phyloP scores from a whole-genome alignment of 495 filamentous ascomycete species.

The Aspergillus carlsbadensis region DNA sequence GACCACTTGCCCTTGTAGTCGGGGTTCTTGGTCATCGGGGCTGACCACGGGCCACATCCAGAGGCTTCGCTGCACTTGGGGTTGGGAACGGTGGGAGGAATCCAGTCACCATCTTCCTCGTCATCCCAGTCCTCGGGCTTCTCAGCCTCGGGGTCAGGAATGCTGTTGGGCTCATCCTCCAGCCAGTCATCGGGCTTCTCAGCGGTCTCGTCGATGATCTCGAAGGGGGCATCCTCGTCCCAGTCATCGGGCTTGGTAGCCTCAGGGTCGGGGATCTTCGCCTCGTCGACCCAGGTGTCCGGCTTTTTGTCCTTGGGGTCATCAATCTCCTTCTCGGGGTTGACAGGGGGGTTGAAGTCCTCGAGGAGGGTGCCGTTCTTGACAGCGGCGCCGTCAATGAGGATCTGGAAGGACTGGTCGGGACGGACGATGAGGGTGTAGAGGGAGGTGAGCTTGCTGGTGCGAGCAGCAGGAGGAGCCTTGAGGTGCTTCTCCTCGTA shows the following conservation, averaged over 20 bases:
- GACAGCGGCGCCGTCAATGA: slow-evolving; percentile 79
- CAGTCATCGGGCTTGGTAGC: slow-evolving; percentile 97
- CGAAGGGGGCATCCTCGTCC: slow-evolving; percentile 97
- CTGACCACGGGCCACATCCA: slow-evolving; percentile 92
- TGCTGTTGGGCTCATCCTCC: slow-evolving; percentile 78
- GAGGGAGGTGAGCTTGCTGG: slow-evolving; percentile 85
- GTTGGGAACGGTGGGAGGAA: slow-evolving; percentile 90
- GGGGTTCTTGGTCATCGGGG: slow-evolving; percentile 93
- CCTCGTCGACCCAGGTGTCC: slow-evolving; percentile 90
- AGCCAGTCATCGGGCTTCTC: slow-evolving; percentile 95
- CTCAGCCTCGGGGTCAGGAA: slow-evolving; percentile 94
- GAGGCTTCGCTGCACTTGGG: slow-evolving; percentile 92
- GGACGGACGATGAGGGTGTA: slow-evolving; percentile 96
- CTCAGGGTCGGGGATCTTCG: slow-evolving; percentile 85
- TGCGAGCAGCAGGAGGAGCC: slow-evolving; percentile 77
- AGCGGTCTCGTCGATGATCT: slow-evolving; percentile 92
- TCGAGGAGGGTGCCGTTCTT: slow-evolving; percentile 92
- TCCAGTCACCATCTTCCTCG: slow-evolving; percentile 99
- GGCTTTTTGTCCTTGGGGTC: slow-evolving; percentile 96
- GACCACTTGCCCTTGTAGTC: slow-evolving; percentile 99
- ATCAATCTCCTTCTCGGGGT: slow-evolving; percentile 94
- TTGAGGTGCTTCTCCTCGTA: slow-evolving; percentile 99
- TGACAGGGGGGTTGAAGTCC: slow-evolving; percentile 90
- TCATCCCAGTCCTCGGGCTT: slow-evolving; percentile 99
- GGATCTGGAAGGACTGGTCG: slow-evolving; percentile 91